Base-by-base conservation (phyloP, 2,329 filamentous ascomycete species). In the Magnaporthiopsis rhizophila region DNA sequence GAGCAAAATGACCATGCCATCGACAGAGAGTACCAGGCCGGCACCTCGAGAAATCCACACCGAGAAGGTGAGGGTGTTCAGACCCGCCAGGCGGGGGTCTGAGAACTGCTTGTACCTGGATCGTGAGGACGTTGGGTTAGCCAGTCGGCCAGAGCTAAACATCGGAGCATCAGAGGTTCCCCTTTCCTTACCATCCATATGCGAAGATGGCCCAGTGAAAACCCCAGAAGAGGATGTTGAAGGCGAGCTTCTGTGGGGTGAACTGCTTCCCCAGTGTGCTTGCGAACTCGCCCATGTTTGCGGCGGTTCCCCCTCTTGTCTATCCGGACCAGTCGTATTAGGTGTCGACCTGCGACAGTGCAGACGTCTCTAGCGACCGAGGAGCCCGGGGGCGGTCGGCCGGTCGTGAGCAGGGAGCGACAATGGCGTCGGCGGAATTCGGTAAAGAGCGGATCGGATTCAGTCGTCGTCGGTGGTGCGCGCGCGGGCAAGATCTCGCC, bases 21-120 rank as follows among this genome's bases (percentile, higher is more conserved):
- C 93, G 64, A 97, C 84, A 1, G 88, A 89, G 66, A 99, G 81
- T 7, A 91, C 89, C 57, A 99, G 79, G 71, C 92, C 95, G 63
- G 95, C 94, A 74, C 94, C 95, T 82, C 95, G 87, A 34, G 95
- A 98, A 65, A 97, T 86, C 94, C 94, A 99, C 64, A 99, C 95
- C 3, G 94, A 98, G 77, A 84, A 98, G 64, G 83, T 82, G 61
- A 99, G 85, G 0, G 79, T 84, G 76, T 99, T 99, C 60, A 99
- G 83, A 58, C 84, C 85, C 6, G 89, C 88, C 34, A 99, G 81
- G 65, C 86, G 85, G 12, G 74, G 67, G 72, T 97, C 89, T 6
- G 74, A 69, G 45, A 76, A 81, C 81, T 99, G 95, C 71, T 95
- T 89, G 72, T 81, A 90, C 92, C 92, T 96, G 69, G 66, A 64